Base-by-base conservation (phyloP, 1,139 yeast genomes). In the Yamadazyma epiphylla region DNA sequence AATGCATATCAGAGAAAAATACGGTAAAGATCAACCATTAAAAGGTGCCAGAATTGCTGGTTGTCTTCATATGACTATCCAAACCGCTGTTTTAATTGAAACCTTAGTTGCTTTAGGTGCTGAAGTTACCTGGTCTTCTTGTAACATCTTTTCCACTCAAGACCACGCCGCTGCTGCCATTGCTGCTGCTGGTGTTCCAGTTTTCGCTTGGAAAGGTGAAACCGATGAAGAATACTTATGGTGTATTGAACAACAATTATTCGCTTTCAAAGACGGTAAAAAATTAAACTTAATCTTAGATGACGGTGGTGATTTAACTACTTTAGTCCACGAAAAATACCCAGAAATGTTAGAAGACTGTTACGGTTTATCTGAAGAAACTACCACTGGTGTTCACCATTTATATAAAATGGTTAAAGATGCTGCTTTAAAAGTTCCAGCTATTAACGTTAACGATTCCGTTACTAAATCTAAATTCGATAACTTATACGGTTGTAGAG, bases 101-200 rank as follows among this genome's bases (percentile, higher is more conserved):
- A 94, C 98, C 50, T 79, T 94, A 60, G 85, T 78, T 58, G 96
- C 95, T 49, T 79, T 91, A 54, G 99, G 99, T 74, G 99, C 99
- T 48, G 99, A 91, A 76, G 99, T 91, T 47, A 91, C 99, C 59
- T 91, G 99, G 99, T 78, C 96, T 46, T 89, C 97, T 32, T 91
- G 99, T 80, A 91, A 91, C 95, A 91, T 91, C 58, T 91, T 87
- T 84, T 91, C 97, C 51, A 91, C 99, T 48, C 99, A 91, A 76
- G 98, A 91, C 71, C 97, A 91, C 65, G 97, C 97, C 51, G 98
- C 99, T 57, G 97, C 99, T 58, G 98, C 98, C 56, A 91, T 94
- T 67, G 99, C 99, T 53, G 98, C 98, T 53, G 70, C 96, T 51
- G 99, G 98, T 73, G 94, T 91, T 41, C 98, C 99, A 61, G 99